Evolutionary conservation across 257 asterid genomes (phyloP).

Genomic region (Solanum microdontum): DNA sequence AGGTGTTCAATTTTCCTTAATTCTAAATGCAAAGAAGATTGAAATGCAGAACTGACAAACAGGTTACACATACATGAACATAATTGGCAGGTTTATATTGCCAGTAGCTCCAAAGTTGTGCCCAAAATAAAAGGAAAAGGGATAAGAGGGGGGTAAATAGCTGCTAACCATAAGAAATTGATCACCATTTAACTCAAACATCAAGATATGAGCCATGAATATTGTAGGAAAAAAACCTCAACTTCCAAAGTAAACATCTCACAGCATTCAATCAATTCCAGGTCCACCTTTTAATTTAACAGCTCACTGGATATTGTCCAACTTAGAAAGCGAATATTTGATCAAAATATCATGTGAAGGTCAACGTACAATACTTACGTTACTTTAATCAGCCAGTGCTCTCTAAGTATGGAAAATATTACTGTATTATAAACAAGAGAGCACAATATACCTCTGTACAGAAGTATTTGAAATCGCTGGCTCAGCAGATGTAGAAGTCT

Average conservation of each 20-base stretch:
- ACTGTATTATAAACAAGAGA: neutral
- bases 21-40: neutral
- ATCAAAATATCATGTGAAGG: neutral
- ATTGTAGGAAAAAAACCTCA: neutral
- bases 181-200: neutral
- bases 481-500: conserved; percentile 37
- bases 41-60: neutral
- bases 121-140: neutral
- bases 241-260: neutral
- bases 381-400: neutral
- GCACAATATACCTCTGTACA: conserved; percentile 32
- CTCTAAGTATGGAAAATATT: neutral
- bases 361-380: neutral
- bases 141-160: neutral
- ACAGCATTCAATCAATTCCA: neutral
- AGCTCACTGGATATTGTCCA: neutral
- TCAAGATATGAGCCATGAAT: neutral
- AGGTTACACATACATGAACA: neutral
- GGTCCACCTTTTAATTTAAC: neutral
- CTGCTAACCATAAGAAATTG: neutral
- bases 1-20: neutral
- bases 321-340: neutral
- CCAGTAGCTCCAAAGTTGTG: neutral
- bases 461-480: conserved; percentile 19
- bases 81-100: neutral